Conservation (phyloP, 176 grass and related monocot genomes). For the Alloteropsis semialata region DNA sequence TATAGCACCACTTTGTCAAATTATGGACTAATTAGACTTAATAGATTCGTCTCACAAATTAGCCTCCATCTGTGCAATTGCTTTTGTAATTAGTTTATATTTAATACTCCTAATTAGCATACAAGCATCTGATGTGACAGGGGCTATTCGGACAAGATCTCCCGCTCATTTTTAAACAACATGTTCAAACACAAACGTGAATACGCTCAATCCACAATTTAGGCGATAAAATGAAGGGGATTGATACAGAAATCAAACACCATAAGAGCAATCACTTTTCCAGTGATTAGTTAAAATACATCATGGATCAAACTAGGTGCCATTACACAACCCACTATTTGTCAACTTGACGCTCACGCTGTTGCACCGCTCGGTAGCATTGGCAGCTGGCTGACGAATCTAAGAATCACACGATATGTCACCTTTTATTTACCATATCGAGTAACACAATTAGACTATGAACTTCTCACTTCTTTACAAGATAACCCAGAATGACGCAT, state of each 20-base stretch:
- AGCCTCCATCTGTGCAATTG: too few species aligned
- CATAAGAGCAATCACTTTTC: background rate
- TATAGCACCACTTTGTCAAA: too few species aligned
- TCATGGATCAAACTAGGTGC: slow-evolving; percentile 22
- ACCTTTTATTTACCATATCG: slow-evolving; percentile 39
- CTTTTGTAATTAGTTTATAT: too few species aligned
- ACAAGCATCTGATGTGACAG: background rate
- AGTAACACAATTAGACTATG: slow-evolving; percentile 2
- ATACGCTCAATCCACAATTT: slow-evolving; percentile 4
- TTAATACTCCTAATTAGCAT: background rate
- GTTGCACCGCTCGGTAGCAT: slow-evolving; percentile 18
- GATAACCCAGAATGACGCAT: slow-evolving; percentile 53
- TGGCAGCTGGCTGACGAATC: slow-evolving; percentile 19
- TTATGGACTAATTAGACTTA: too few species aligned
- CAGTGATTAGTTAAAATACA: slow-evolving; percentile 29
- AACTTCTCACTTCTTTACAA: slow-evolving; percentile 60
- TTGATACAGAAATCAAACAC: background rate
- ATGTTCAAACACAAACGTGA: background rate
- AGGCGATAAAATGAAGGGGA: background rate
- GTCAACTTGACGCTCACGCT: background rate
- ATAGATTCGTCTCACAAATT: too few species aligned
- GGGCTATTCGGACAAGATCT: background rate
- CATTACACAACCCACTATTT: background rate
- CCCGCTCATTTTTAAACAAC: background rate
- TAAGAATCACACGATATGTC: slow-evolving; percentile 1